These are phyloP conservation scores for Xylaria flabelliformis DNA, from an alignment of 495 filamentous ascomycete species.

Conservation along the genomic window DNA sequence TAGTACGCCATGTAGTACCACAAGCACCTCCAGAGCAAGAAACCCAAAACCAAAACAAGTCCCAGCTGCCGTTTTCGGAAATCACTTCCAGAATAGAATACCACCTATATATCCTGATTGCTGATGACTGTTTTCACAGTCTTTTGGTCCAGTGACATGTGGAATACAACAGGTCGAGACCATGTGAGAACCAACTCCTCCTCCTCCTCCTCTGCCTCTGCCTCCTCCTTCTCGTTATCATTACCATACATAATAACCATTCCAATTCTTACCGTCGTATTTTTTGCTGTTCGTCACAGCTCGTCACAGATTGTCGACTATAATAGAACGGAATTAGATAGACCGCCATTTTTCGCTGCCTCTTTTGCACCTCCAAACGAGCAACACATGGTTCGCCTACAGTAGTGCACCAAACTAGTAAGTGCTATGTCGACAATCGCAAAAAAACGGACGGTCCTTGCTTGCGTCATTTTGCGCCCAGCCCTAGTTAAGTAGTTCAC, in stretches of 20 bases:
- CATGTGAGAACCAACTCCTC: background rate
- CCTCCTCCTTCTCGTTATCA: background rate
- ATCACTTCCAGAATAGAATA: conserved; percentile 20
- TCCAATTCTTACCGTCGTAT: background rate
- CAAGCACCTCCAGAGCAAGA: background rate
- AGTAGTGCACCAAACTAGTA: background rate
- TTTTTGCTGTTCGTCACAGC: background rate
- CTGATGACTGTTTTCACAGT: conserved; percentile 1
- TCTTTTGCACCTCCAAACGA: conserved; percentile 8
- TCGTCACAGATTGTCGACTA: background rate
- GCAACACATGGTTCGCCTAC: conserved; percentile 7
- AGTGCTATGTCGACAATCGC: background rate
- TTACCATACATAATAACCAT: background rate
- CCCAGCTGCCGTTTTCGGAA: conserved; percentile 18
- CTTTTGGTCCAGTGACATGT: background rate
- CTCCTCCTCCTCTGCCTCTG: too few relatives aligned
- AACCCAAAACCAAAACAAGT: conserved; percentile 1
- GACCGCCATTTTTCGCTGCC: background rate
- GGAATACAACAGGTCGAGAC: background rate
- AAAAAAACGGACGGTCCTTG: background rate
- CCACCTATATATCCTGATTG: conserved; percentile 14
- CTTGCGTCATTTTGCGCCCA: conserved; percentile 16
- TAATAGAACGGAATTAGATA: background rate
- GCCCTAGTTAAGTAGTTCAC: background rate
- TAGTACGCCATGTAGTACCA: background rate